Percentiles rank a stretch among this genome's conserved stretches.
These are phyloP conservation scores for Apodospora peruviana DNA, from an alignment of 495 filamentous ascomycete genomes.

Conservation along the genomic window DNA sequence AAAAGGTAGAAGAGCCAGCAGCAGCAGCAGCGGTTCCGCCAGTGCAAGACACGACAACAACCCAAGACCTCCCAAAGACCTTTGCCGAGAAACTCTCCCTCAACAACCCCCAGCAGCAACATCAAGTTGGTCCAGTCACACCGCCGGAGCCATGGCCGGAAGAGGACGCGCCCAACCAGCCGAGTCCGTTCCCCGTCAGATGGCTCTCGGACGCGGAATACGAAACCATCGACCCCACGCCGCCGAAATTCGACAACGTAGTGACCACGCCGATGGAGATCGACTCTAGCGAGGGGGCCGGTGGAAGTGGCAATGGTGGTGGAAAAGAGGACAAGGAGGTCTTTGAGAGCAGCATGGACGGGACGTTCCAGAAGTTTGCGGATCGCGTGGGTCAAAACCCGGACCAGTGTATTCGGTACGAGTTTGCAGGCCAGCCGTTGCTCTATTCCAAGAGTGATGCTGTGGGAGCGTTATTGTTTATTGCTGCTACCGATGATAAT, in stretches of 20 bases:
- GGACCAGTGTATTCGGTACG: slow-evolving; percentile 89
- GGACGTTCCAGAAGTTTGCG: slow-evolving; percentile 86
- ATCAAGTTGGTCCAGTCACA: slow-evolving; percentile 44
- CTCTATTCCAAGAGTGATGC: slow-evolving; percentile 73
- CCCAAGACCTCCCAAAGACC: slow-evolving; percentile 54
- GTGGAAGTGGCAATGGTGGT: slow-evolving; percentile 28
- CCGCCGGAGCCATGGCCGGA: slow-evolving; percentile 70
- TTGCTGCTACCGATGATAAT: slow-evolving; percentile 8
- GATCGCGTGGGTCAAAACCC: slow-evolving; percentile 86
- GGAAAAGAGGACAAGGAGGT: slow-evolving; percentile 71
- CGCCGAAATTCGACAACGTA: slow-evolving; percentile 34
- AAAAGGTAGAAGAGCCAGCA: slow-evolving; percentile 6
- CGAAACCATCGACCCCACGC: slow-evolving; percentile 65
- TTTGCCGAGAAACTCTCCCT: slow-evolving; percentile 59
- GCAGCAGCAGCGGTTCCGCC: slow-evolving; percentile 29
- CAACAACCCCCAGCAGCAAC: slow-evolving; percentile 31
- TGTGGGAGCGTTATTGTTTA: slow-evolving; percentile 60
- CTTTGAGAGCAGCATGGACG: slow-evolving; percentile 80
- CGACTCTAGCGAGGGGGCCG: slow-evolving; percentile 31
- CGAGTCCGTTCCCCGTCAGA: slow-evolving; percentile 64
- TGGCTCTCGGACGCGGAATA: slow-evolving; percentile 85
- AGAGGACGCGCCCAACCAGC: slow-evolving; percentile 50
- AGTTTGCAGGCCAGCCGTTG: slow-evolving; percentile 74
- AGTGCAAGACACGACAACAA: background rate
- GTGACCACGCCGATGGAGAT: slow-evolving; percentile 53